Conservation (phyloP, 257 asterid species). For the Solanum commersonii region DNA sequence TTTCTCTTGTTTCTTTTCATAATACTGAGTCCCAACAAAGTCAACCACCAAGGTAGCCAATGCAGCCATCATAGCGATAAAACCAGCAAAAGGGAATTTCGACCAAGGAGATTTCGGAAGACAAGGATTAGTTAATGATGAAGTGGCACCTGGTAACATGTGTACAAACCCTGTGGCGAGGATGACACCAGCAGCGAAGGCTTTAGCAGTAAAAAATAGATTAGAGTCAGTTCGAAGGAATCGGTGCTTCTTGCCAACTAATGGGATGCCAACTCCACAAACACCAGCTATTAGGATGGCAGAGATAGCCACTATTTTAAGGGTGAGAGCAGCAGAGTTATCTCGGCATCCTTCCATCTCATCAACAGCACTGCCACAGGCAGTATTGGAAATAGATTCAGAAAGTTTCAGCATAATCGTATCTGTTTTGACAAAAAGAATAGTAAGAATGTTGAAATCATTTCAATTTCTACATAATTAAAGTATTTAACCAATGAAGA, state of each 20-base stretch:
- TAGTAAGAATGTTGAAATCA: slow-evolving; percentile 1
- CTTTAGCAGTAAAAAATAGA: slow-evolving; percentile 71
- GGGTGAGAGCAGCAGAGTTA: slow-evolving; percentile 41
- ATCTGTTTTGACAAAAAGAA: slow-evolving; percentile 32
- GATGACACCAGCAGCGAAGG: slow-evolving; percentile 96
- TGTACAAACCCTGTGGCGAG: slow-evolving; percentile 98
- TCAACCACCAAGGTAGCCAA: slow-evolving; percentile 75
- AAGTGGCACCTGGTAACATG: slow-evolving; percentile 82
- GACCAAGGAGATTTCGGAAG: slow-evolving; percentile 71
- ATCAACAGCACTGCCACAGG: slow-evolving; percentile 24
- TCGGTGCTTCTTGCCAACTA: slow-evolving; percentile 67
- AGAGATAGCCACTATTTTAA: slow-evolving; percentile 63
- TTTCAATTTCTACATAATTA: neutral
- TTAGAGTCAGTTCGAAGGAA: slow-evolving; percentile 70
- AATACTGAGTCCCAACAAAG: slow-evolving; percentile 86
- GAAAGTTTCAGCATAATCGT: slow-evolving; percentile 42
- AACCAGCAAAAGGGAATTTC: slow-evolving; percentile 87
- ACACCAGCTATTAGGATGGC: slow-evolving; percentile 73
- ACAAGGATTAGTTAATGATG: slow-evolving; percentile 49
- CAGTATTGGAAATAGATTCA: slow-evolving; percentile 44
- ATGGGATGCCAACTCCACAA: slow-evolving; percentile 70
- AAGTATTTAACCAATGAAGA: neutral
- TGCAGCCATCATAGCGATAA: slow-evolving; percentile 95
- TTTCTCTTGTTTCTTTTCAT: slow-evolving; percentile 69
- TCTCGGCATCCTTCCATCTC: slow-evolving; percentile 56